Evolutionary conservation across 2,329 filamentous ascomycete species (phyloP).

Genomic region (Neofusicoccum ribis): DNA sequence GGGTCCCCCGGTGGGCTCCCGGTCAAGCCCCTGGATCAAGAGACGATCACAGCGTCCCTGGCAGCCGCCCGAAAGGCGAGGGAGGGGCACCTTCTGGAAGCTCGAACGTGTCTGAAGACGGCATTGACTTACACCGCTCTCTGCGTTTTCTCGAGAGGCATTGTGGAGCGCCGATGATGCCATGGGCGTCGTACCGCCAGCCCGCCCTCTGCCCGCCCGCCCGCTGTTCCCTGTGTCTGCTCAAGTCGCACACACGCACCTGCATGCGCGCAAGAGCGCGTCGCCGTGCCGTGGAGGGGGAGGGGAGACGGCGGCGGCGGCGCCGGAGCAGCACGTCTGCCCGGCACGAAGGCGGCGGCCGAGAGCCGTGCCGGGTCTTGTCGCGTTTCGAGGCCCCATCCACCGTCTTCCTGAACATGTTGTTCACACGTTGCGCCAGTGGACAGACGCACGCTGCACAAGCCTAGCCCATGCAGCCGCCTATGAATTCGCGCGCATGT

Average conservation of each 20-base stretch:
- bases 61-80: background rate
- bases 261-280: too few relatives aligned
- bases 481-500: background rate
- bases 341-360: background rate
- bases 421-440: background rate
- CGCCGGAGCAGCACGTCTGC: too few relatives aligned
- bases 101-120: conserved; percentile 13
- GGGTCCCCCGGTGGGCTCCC: background rate
- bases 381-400: conserved; percentile 1
- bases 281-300: too few relatives aligned
- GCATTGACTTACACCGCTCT: conserved; percentile 19
- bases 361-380: background rate
- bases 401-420: background rate
- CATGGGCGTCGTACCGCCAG: background rate
- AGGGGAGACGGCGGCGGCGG: too few relatives aligned
- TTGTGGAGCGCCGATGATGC: conserved; percentile 10
- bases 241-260: background rate
- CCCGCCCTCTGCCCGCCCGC: background rate
- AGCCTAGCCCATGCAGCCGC: background rate
- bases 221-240: background rate
- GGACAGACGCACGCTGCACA: background rate
- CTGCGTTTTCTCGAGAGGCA: background rate
- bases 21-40: conserved; percentile 11
- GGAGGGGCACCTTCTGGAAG: conserved; percentile 16
- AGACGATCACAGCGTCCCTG: conserved; percentile 13